phyloP scores from a whole-genome alignment of 1,284 basidiomycete species.

The Leccinum griseonigrum region DNA sequence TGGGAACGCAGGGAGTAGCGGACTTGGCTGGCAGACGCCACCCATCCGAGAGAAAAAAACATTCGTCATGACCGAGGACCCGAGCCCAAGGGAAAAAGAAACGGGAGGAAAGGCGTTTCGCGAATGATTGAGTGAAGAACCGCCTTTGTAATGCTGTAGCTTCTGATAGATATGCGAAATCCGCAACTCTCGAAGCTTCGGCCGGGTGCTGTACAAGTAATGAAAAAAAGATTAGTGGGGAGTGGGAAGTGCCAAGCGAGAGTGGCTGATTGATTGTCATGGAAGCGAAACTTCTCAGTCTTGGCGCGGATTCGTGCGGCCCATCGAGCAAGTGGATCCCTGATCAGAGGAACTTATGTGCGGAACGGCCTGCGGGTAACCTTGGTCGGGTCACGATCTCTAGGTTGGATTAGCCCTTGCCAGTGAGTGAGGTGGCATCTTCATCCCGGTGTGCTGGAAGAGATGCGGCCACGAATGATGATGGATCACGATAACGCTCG shows the following conservation, averaged over 20 bases:
- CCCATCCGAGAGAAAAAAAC: neutral
- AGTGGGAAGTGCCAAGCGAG: conserved; percentile 9
- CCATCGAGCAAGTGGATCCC: neutral
- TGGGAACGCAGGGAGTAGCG: no score
- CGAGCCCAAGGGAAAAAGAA: neutral
- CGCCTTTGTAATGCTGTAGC: conserved; percentile 2
- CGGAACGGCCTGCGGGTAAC: neutral
- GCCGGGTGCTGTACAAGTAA: neutral
- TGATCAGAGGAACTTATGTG: neutral
- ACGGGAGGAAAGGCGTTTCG: neutral
- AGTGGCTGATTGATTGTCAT: conserved; percentile 19
- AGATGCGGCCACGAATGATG: neutral
- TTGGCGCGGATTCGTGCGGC: conserved; percentile 10
- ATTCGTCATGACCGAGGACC: neutral
- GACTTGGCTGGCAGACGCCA: no score
- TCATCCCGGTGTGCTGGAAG: neutral
- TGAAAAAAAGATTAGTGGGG: conserved; percentile 8
- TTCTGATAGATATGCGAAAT: conserved; percentile 14
- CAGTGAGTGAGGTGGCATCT: neutral
- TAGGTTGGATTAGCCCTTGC: neutral
- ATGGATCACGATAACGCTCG: neutral
- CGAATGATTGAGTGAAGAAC: neutral
- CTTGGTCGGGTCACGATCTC: neutral
- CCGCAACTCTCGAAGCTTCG: conserved; percentile 8
- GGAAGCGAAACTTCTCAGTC: conserved; percentile 1